Conservation (phyloP, 2,329 filamentous ascomycete genomes). For the Myriangium duriaei region DNA sequence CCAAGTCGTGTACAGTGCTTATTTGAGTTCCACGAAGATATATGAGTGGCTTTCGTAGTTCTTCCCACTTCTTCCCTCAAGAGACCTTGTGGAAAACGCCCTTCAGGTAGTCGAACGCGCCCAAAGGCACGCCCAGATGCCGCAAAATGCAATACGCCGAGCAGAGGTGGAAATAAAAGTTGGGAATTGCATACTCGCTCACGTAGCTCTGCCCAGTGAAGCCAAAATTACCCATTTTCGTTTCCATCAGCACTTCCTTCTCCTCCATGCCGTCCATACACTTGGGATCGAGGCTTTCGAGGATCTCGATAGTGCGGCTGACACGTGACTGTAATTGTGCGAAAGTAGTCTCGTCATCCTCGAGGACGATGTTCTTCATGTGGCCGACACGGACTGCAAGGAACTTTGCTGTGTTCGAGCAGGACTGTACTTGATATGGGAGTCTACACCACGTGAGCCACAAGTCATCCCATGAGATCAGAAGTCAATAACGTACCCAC, state of each 20-base stretch:
- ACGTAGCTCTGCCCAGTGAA: slow-evolving; percentile 29
- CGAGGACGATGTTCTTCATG: slow-evolving; percentile 34
- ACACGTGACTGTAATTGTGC: slow-evolving; percentile 35
- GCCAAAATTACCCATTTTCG: slow-evolving; percentile 5
- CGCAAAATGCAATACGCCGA: slow-evolving; percentile 7
- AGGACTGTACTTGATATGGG: slow-evolving; percentile 8
- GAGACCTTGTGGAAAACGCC: too few relatives aligned
- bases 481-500: background rate
- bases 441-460: background rate
- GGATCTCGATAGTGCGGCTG: slow-evolving; percentile 3
- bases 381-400: slow-evolving; percentile 53
- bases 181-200: slow-evolving; percentile 1
- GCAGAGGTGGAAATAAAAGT: slow-evolving; percentile 5
- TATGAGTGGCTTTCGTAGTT: too few relatives aligned
- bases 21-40: too few relatives aligned
- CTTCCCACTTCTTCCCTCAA: too few relatives aligned
- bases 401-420: slow-evolving; percentile 40
- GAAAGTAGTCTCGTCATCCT: slow-evolving; percentile 51
- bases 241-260: slow-evolving; percentile 4
- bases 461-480: background rate
- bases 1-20: too few relatives aligned
- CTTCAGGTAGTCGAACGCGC: slow-evolving; percentile 7
- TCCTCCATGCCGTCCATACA: background rate
- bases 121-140: slow-evolving; percentile 5
- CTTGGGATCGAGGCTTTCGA: background rate